Evolutionary conservation across 2,329 filamentous ascomycete species (phyloP), one percentile per base, ranked within the genome.

Genomic region (Talaromyces sp.): DNA sequence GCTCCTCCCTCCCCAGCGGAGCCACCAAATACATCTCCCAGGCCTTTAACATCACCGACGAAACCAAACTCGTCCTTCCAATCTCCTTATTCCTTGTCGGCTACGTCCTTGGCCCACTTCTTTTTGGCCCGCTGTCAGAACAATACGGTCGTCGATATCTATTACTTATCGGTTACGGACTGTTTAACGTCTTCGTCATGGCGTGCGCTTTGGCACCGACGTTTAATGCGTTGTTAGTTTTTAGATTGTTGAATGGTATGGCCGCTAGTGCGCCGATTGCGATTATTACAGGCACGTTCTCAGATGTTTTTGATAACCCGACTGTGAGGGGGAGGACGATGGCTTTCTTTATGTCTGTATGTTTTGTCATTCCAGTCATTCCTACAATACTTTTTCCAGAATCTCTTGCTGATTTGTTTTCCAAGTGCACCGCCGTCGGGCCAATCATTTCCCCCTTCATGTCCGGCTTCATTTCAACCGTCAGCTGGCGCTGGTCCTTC

Each of bases 151-250:
- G 77, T 10, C 72, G 70, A 60, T 64, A 64, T 1, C 71, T 77
- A 3, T 63, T 85, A 62, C 70, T 85, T 0, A 70, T 69, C 2
- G 78, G 82, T 0, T 85, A 84, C 62, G n/a, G 70, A 11, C 62
- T 71, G 1, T 78, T 74, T 57, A 75, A 68, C 52, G 61, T 73
- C 2, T 79, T 75, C 63, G 78, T 72, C 15, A 66, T 78, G 56
- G 76, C 69, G 2, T 79, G 75, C 54, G 77, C 77, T 0, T 58
- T 80, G 8, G 71, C 75, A 0, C 70, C 73, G 1, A 76, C 67
- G 7, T 81, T 73, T 68, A 61, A 69, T 0, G 69, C 71, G 2
- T 62, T 78, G 17, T 62, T 78, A 17, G 65, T 77, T 2, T 78
- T 81, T 54, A 70, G 79, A n/a, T 67, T 81, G 6, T 45, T 80